These are phyloP conservation scores for Funneliformis geosporum DNA, from an alignment of 192 early-diverging fungal species.

Conservation along the genomic window DNA sequence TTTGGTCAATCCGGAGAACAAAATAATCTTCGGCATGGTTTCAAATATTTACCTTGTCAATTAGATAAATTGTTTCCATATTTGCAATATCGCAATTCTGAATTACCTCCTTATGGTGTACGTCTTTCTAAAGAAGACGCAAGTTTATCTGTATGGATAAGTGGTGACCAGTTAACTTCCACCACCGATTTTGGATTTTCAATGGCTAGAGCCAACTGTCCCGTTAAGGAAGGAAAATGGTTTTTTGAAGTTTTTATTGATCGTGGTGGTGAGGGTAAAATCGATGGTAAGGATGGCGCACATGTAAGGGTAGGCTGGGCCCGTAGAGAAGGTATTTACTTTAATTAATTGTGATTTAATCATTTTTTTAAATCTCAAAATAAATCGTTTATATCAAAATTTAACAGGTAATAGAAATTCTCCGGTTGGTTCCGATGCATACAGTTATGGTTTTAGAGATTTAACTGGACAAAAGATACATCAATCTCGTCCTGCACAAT, in stretches of 20 bases:
- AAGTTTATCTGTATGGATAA: constrained; percentile 58
- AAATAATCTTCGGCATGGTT: constrained; percentile 60
- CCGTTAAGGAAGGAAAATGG: constrained; percentile 63
- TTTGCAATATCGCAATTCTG: constrained; percentile 52
- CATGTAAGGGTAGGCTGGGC: constrained; percentile 69
- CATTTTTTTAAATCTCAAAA: not conserved
- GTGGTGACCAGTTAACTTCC: constrained; percentile 55
- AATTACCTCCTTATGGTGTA: constrained; percentile 46
- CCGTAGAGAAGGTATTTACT: constrained; percentile 56
- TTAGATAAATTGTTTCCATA: constrained; percentile 48
- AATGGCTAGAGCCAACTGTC: constrained; percentile 61
- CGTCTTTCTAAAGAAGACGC: constrained; percentile 57
- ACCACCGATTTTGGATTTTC: constrained; percentile 69
- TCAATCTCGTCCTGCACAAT: constrained; percentile 49
- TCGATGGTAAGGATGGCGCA: constrained; percentile 49
- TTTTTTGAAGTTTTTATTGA: constrained; percentile 62
- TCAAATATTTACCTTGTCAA: constrained; percentile 62
- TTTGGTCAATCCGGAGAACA: constrained; percentile 48
- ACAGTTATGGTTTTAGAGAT: constrained; percentile 66
- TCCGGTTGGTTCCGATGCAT: constrained; percentile 68
- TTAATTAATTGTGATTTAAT: not conserved
- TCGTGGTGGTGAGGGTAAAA: constrained; percentile 45
- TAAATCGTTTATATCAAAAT: constrained; percentile 1
- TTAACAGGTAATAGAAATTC: constrained; percentile 56
- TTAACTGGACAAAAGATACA: constrained; percentile 62